These are phyloP conservation scores for Rheum nobile DNA, from an alignment of 148 eudicot genomes.

Conservation along the genomic window DNA sequence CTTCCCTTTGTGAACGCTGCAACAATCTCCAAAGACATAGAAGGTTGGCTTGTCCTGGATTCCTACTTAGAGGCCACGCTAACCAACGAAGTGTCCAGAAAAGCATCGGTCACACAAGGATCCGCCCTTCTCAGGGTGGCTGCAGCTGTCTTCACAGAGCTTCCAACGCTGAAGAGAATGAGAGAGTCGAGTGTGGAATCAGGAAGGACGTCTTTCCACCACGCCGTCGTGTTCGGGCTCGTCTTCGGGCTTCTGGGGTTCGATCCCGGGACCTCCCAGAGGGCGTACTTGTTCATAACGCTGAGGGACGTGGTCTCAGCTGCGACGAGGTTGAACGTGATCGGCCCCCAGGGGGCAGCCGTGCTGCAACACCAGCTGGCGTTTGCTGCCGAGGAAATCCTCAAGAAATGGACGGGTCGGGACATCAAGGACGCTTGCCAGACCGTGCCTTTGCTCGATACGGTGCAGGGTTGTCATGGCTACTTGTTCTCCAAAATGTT, in stretches of 20 bases:
- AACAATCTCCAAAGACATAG: slow-evolving; percentile 26
- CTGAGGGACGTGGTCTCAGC: slow-evolving; percentile 79
- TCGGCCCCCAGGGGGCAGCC: slow-evolving; percentile 81
- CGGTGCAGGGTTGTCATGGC: slow-evolving; percentile 79
- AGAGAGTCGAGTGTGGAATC: slow-evolving; percentile 34
- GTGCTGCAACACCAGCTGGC: slow-evolving; percentile 62
- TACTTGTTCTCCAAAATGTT: slow-evolving; percentile 85
- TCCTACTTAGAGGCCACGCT: slow-evolving; percentile 54
- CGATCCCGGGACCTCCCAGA: slow-evolving; percentile 41
- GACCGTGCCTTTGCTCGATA: slow-evolving; percentile 68
- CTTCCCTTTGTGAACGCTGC: slow-evolving; percentile 67
- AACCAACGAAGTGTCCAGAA: slow-evolving; percentile 66
- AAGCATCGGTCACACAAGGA: slow-evolving; percentile 83
- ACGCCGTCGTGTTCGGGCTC: slow-evolving; percentile 81
- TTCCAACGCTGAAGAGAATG: slow-evolving; percentile 60
- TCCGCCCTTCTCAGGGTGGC: slow-evolving; percentile 71
- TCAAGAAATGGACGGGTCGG: slow-evolving; percentile 60
- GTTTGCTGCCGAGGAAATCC: slow-evolving; percentile 47
- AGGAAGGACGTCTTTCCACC: slow-evolving; percentile 46
- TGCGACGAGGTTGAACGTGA: slow-evolving; percentile 76
- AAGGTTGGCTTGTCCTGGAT: slow-evolving; percentile 59
- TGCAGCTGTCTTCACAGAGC: slow-evolving; percentile 57
- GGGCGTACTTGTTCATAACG: slow-evolving; percentile 62
- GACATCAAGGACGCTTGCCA: slow-evolving; percentile 79
- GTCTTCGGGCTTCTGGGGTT: slow-evolving; percentile 68